phyloP scores from a whole-genome alignment of 345 rosid species.

The Eucalyptus tenuipes region DNA sequence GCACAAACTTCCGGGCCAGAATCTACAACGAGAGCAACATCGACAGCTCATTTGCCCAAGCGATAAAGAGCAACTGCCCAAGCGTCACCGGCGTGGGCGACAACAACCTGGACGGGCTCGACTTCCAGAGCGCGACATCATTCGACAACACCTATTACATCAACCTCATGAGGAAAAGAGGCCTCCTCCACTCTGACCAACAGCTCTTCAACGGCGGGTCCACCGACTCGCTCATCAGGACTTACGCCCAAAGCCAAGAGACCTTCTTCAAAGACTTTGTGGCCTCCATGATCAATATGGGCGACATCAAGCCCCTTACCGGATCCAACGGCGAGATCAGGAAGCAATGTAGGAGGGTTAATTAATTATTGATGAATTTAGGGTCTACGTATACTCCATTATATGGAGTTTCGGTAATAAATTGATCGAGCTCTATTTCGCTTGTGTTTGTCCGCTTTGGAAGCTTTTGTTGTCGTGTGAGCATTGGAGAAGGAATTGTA shows the following conservation, averaged over 20 bases:
- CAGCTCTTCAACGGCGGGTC: slow-evolving; percentile 30
- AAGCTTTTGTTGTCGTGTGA: neutral
- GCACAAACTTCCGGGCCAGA: slow-evolving; percentile 22
- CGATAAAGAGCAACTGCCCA: slow-evolving; percentile 27
- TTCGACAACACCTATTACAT: slow-evolving; percentile 47
- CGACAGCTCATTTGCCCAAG: slow-evolving; percentile 20
- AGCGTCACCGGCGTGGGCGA: slow-evolving; percentile 7
- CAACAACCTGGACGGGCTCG: slow-evolving; percentile 19
- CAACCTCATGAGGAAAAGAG: slow-evolving; percentile 35
- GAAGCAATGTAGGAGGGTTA: neutral
- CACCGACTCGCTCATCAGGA: slow-evolving; percentile 24
- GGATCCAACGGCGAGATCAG: neutral
- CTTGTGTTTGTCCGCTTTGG: neutral
- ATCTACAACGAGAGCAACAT: slow-evolving; percentile 37
- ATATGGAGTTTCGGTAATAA: neutral
- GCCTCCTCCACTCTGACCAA: slow-evolving; percentile 45
- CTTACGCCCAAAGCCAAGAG: slow-evolving; percentile 17
- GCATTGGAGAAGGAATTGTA: neutral
- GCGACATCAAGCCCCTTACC: neutral
- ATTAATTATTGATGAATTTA: neutral
- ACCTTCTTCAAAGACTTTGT: slow-evolving; percentile 2
- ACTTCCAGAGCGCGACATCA: slow-evolving; percentile 30
- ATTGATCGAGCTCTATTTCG: neutral
- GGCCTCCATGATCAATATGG: neutral
- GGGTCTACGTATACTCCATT: neutral